A percentile compares a stretch with the other conserved stretches of the same genome.
These are phyloP conservation scores for Phytophthora citricola DNA, from an alignment of 352 stramenopile species.

Conservation along the genomic window DNA sequence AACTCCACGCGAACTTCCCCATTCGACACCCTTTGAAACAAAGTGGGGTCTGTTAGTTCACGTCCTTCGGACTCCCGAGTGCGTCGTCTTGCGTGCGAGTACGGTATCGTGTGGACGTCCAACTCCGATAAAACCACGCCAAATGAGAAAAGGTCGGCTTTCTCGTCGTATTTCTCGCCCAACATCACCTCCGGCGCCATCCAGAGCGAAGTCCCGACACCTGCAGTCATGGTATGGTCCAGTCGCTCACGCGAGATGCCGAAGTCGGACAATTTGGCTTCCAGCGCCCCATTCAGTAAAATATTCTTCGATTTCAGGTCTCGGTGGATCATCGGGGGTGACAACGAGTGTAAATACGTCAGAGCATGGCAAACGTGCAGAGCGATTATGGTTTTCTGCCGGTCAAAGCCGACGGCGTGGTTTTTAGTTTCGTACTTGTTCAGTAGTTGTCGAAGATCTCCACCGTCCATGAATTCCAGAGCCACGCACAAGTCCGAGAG, in stretches of 20 bases:
- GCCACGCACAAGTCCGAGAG: conserved; percentile 46
- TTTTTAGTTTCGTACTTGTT: conserved; percentile 16
- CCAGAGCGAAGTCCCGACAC: conserved; percentile 28
- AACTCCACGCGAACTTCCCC: conserved; percentile 13
- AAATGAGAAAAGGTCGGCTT: conserved; percentile 26
- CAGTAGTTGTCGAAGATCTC: conserved; percentile 1
- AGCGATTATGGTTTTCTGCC: conserved; percentile 28
- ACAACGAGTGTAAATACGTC: conserved; percentile 27
- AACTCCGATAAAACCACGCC: conserved; percentile 23
- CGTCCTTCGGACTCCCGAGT: conserved; percentile 4
- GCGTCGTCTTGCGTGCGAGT: background rate
- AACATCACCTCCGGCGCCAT: conserved; percentile 21
- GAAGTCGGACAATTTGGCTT: conserved; percentile 39
- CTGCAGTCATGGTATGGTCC: conserved; percentile 31
- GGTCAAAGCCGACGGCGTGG: conserved; percentile 16
- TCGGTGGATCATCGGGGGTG: conserved; percentile 43
- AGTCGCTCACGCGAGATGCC: conserved; percentile 26
- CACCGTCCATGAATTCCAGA: conserved; percentile 53
- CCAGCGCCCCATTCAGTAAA: conserved; percentile 31
- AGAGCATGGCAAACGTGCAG: conserved; percentile 40
- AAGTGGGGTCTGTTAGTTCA: conserved; percentile 6
- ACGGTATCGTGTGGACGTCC: conserved; percentile 13
- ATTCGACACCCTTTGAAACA: conserved; percentile 13
- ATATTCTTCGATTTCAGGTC: conserved; percentile 66
- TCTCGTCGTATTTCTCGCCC: conserved; percentile 15